These are phyloP conservation scores for Podaxis sp. DNA, from an alignment of 768 basidiomycete species.

Conservation along the genomic window DNA sequence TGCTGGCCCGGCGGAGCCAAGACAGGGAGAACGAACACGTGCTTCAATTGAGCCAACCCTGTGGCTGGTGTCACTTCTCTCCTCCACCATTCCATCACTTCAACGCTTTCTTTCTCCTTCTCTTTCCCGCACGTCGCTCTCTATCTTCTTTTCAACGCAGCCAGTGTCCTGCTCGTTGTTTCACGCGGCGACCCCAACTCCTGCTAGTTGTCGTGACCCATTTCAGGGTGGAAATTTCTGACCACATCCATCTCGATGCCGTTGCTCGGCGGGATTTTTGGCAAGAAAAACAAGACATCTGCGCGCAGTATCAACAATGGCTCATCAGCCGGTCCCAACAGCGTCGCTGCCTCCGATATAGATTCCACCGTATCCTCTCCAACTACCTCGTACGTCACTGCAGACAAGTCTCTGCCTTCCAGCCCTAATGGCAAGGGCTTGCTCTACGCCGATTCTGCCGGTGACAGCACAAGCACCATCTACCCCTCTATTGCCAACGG, in stretches of 20 bases:
- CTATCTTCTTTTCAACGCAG: neutral
- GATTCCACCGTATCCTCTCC: slow-evolving; percentile 32
- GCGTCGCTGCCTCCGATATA: slow-evolving; percentile 20
- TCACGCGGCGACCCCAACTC: neutral
- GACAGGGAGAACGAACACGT: slow-evolving; percentile 5
- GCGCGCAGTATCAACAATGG: slow-evolving; percentile 23
- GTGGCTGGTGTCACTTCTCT: slow-evolving; percentile 7
- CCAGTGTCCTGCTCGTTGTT: neutral
- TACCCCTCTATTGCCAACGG: slow-evolving; percentile 24
- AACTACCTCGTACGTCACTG: slow-evolving; percentile 31
- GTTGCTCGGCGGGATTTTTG: slow-evolving; percentile 38
- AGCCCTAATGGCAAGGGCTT: slow-evolving; percentile 31
- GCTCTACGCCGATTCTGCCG: slow-evolving; percentile 25
- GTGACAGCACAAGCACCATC: slow-evolving; percentile 19
- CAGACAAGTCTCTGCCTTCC: slow-evolving; percentile 33
- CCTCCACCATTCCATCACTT: slow-evolving; percentile 1
- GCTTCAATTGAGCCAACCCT: slow-evolving; percentile 1
- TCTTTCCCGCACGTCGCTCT: neutral
- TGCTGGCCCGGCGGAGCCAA: neutral
- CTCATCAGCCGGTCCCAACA: slow-evolving; percentile 19
- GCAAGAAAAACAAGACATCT: slow-evolving; percentile 34
- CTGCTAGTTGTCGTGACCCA: neutral
- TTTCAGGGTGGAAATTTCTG: neutral
- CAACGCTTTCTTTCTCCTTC: slow-evolving; percentile 6
- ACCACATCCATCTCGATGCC: slow-evolving; percentile 29